Base-by-base conservation (phyloP, 2,329 filamentous ascomycete species). In the Mollisiaceae sp. region DNA sequence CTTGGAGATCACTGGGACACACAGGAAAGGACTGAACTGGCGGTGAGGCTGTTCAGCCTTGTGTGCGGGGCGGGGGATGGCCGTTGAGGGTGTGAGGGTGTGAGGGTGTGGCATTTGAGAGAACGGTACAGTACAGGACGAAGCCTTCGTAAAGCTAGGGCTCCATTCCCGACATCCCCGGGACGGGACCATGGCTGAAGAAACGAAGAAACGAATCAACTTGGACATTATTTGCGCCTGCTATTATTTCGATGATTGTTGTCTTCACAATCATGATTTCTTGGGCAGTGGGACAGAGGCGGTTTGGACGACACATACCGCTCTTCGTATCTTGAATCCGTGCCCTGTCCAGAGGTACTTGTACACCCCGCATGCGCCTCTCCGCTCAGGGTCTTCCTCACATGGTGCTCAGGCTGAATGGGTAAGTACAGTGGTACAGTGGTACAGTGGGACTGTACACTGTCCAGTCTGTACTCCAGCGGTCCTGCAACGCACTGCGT, bases 21-120 rank as follows among this genome's bases (percentile, higher is more conserved):
- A 9, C 4, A 57, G 55, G 24, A 36, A 14, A 14, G 24, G 11
- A 14, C 32, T n/a, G 35, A 57, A 57, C 55, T 41, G 36, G 55
- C 55, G 55, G 55, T 57, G 32, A 57, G 55, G 36, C 55, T 57
- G 32, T 57, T 57, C 55, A 57, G 55, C 55, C 55, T 57, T 39
- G 55, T 35, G 55, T 35, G 55, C 24, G 36, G 36, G 55, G 55
- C 32, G 24, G 20, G 22, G 8, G 36, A 14, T 11, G 14, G 27
- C 22, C 14, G 12, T 6, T 12, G 18, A 14, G 14, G 50, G 27
- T 55, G 22, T n/a, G n/a, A n/a, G n/a, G n/a, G n/a, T n/a, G n/a
- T n/a, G n/a, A n/a, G n/a, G n/a, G n/a, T 52, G 50, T n/a, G 24
- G 20, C 6, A 32, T 55, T 6, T 32, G 27, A 32, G 27, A 6